Conservation (phyloP, 139 green algal species). For the Penium margaritaceum region DNA sequence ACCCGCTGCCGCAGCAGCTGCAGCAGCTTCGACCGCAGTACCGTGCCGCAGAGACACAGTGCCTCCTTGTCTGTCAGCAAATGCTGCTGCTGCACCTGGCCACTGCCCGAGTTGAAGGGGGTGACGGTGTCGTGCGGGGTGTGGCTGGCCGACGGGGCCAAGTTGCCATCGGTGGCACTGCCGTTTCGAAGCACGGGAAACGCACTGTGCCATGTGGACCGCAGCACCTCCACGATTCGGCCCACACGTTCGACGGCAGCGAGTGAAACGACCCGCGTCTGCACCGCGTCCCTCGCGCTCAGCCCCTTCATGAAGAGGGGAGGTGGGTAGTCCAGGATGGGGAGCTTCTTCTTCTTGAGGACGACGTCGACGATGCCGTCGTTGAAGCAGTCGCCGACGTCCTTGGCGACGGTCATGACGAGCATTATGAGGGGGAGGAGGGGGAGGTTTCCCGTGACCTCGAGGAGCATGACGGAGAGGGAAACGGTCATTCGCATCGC, state of each 20-base stretch:
- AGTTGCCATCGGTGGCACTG: no score
- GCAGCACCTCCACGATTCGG: conserved; percentile 8
- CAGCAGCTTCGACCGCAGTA: conserved; percentile 34
- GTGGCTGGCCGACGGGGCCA: no score
- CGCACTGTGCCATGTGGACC: conserved; percentile 6
- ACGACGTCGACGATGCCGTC: conserved; percentile 30
- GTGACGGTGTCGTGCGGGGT: no score
- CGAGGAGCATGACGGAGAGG: conserved; percentile 69
- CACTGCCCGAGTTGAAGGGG: no score
- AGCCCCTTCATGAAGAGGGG: conserved; percentile 16
- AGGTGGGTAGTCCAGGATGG: conserved; percentile 27
- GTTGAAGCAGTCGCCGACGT: conserved; percentile 40
- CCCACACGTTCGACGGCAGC: conserved; percentile 22
- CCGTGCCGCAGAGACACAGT: conserved; percentile 24
- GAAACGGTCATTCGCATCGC: conserved; percentile 67
- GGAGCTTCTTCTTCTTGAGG: conserved; percentile 24
- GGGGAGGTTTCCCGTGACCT: conserved; percentile 72
- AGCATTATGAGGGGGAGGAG: conserved; percentile 78
- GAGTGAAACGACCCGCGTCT: not conserved
- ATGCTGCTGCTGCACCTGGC: no score
- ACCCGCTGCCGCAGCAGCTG: conserved; percentile 29
- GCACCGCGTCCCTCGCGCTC: not conserved
- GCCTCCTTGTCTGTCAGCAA: no score
- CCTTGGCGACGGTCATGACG: conserved; percentile 70
- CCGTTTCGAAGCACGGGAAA: conserved; percentile 35